Evolutionary conservation across 768 basidiomycete species (phyloP), one percentile per base, ranked within the genome.

Genomic region (Gelatoporia subvermispora): DNA sequence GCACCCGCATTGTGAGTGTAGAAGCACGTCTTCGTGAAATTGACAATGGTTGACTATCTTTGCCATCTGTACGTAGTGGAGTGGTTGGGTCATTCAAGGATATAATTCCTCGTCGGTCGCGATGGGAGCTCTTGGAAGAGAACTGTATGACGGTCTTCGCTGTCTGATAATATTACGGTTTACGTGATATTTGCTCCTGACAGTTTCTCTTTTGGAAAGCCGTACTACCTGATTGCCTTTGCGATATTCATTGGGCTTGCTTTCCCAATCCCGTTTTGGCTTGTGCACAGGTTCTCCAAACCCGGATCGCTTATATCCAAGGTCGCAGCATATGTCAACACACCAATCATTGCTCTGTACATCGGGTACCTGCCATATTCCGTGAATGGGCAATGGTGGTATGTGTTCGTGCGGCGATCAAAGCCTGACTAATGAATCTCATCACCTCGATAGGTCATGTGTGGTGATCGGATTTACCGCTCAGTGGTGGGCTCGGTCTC

Each of bases 51-150:
- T 5, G 13, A 38, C 35, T 16, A 22, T 18, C 28, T 47, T 16
- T 22, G 21, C 37, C 11, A 36, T 45, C 17, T 11, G 20, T 15
- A 18, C 44, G 10, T 44, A 73, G 67, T 75, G 75, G 76, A 75
- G 69, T 47, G 76, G 76, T 18, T 79, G 77, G 77, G 69, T 74
- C 48, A 66, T 77, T 40, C 77, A 79, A 53, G 61, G 68, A 38
- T 72, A 74, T 59, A 81, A 79, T 61, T 76, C 76, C 18, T 72
- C 74, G 4, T 74, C 78, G 3, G 69, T 81, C 16, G 77, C 78
- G 0, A 76, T 77, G 73, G 78, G 78, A 23, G 77, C 77, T 2
- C 63, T 78, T 3, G 74, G 77, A 38, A 69, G 70, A 43, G 74
- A 81, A 44, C 72, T 84, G 54, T 56, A 54, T 43, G 20, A 11